Conservation (phyloP, 2,329 filamentous ascomycete genomes). For the Lojkania enalia region DNA sequence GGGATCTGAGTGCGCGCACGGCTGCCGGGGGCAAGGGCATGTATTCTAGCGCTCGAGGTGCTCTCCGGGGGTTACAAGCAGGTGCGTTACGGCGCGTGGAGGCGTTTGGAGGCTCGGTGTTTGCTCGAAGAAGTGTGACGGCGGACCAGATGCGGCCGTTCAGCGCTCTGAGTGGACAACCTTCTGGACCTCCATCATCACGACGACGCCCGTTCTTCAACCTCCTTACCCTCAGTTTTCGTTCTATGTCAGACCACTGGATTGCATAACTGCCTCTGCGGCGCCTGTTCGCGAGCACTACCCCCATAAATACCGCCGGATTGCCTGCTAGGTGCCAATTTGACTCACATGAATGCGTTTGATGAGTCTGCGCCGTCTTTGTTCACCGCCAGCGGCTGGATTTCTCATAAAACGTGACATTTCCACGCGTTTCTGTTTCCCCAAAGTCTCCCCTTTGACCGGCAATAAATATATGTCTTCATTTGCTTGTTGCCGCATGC, state of each 20-base stretch:
- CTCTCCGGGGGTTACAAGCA: neutral
- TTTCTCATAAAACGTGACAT: conserved; percentile 25
- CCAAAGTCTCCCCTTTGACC: neutral
- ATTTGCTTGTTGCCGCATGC: conserved; percentile 33
- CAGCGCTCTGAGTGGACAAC: conserved; percentile 36
- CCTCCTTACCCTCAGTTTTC: no score
- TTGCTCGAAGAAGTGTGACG: neutral
- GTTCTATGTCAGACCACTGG: no score
- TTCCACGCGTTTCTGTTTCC: conserved; percentile 8
- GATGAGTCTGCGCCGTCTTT: conserved; percentile 34
- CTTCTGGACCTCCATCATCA: conserved; percentile 32
- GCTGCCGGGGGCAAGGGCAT: conserved; percentile 35
- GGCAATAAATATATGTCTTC: neutral
- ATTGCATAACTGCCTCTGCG: no score
- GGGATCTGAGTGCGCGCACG: conserved; percentile 32
- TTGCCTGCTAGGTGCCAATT: neutral
- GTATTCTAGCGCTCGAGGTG: conserved; percentile 27
- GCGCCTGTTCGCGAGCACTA: no score
- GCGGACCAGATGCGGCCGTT: conserved; percentile 33
- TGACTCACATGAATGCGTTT: conserved; percentile 36
- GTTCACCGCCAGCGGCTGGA: conserved; percentile 31
- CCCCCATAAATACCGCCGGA: no score
- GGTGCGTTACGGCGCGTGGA: neutral
- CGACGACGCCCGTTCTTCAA: conserved; percentile 9
- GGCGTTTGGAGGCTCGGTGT: neutral